Conservation (phyloP, 257 asterid species). For the Solanum sitiens region DNA sequence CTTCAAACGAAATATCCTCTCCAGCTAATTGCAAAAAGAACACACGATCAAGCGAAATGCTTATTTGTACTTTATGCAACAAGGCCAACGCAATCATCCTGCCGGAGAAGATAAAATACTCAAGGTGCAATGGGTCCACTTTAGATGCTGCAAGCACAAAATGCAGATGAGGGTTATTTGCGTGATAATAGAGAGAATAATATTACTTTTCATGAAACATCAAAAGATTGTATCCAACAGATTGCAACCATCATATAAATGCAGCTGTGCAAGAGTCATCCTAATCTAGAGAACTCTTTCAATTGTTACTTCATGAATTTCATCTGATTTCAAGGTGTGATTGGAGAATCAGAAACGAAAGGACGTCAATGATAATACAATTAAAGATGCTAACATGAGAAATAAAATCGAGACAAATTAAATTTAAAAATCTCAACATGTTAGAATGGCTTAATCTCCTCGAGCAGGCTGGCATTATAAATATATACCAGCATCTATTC, state of each 20-base stretch:
- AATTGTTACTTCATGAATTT: not conserved
- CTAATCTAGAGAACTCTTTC: not conserved
- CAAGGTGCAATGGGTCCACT: conserved; percentile 85
- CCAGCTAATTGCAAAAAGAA: not conserved
- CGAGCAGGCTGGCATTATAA: no score
- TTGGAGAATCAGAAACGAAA: not conserved
- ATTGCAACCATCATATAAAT: not conserved
- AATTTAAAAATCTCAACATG: not conserved
- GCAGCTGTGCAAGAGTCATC: not conserved
- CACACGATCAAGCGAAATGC: not conserved
- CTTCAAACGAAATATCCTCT: not conserved
- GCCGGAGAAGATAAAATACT: conserved; percentile 34
- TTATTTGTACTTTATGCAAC: not conserved
- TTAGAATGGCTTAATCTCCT: no score
- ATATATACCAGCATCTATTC: no score
- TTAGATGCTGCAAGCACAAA: conserved; percentile 57
- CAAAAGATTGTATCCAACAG: not conserved
- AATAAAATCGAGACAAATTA: not conserved
- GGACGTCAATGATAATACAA: not conserved
- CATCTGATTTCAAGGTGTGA: not conserved
- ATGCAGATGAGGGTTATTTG: not conserved
- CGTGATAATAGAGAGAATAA: not conserved
- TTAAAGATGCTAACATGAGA: not conserved
- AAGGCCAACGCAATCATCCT: not conserved
- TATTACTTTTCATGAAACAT: not conserved